Evolutionary conservation across 768 basidiomycete genomes (phyloP).

Genomic region (Trametes cinnabarina): DNA sequence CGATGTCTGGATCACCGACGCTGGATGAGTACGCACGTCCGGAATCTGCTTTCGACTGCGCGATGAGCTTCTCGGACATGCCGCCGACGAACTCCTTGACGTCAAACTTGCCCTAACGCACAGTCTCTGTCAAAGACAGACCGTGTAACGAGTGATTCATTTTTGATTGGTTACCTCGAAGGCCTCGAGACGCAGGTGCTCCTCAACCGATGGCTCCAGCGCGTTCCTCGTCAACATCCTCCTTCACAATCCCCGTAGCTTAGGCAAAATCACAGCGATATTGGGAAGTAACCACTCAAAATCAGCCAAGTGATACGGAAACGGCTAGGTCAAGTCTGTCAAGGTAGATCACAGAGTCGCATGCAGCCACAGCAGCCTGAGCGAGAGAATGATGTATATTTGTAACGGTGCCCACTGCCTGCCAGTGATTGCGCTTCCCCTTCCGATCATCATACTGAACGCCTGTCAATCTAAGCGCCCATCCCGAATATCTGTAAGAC

Average conservation of each 20-base stretch:
- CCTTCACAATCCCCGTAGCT: not conserved
- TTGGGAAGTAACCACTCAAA: too few species aligned
- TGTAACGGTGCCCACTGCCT: not conserved
- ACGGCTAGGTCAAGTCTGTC: too few species aligned
- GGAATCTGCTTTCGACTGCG: slow-evolving; percentile 76
- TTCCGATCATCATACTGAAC: not conserved
- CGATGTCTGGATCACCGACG: not conserved
- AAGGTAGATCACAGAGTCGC: not conserved
- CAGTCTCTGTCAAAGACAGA: not conserved
- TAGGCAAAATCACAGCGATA: not conserved
- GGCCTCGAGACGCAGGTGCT: slow-evolving; percentile 38
- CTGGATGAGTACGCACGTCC: slow-evolving; percentile 63
- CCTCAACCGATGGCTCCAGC: slow-evolving; percentile 49
- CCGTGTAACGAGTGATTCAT: not conserved
- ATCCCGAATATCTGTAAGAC: too few species aligned
- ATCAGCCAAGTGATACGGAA: not conserved
- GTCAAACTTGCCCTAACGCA: slow-evolving; percentile 80
- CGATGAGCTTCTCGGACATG: slow-evolving; percentile 84
- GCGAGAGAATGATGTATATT: not conserved
- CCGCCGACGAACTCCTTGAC: slow-evolving; percentile 85
- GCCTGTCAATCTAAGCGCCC: not conserved
- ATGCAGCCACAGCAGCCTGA: not conserved
- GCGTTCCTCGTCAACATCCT: slow-evolving; percentile 2
- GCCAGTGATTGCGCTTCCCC: not conserved
- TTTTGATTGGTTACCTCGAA: slow-evolving; percentile 35